A percentile compares a stretch with the other conserved stretches of the same genome.
phyloP scores from a whole-genome alignment of 345 rosid genomes.

The Clausena lansium region DNA sequence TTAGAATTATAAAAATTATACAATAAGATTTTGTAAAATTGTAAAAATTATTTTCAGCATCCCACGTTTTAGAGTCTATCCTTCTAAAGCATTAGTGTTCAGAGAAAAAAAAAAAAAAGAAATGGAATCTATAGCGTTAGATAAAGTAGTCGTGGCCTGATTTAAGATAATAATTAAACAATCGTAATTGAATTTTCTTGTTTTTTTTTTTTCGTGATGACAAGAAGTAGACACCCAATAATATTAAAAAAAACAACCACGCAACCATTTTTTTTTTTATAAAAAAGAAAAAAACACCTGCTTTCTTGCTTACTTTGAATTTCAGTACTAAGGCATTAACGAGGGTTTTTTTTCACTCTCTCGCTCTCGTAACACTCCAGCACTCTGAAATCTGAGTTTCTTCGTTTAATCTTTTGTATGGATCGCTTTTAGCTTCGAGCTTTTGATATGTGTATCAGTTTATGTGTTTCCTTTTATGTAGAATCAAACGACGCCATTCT shows the following conservation, averaged over 20 bases:
- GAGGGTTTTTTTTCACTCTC: neutral
- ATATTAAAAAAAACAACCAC: too few species aligned
- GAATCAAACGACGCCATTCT: neutral
- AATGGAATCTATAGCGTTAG: too few species aligned
- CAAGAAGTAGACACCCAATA: neutral
- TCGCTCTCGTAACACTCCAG: neutral
- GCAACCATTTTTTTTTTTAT: too few species aligned
- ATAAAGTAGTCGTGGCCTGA: too few species aligned
- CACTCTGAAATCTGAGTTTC: neutral
- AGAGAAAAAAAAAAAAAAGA: too few species aligned
- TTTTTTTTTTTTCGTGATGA: neutral
- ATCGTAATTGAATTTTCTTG: neutral
- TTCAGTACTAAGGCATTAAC: neutral
- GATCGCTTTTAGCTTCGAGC: conserved; percentile 8
- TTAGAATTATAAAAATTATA: too few species aligned
- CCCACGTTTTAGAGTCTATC: too few species aligned
- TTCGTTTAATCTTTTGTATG: neutral
- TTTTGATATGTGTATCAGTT: neutral
- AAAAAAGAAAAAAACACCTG: too few species aligned
- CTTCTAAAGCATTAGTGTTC: too few species aligned
- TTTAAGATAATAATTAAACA: neutral
- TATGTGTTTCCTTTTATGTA: neutral
- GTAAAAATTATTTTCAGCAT: too few species aligned
- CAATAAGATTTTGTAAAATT: too few species aligned
- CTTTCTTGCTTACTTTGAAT: neutral